These are phyloP conservation scores for Penicillium aurantiogriseum DNA, from an alignment of 2,329 filamentous ascomycete species.

Conservation along the genomic window DNA sequence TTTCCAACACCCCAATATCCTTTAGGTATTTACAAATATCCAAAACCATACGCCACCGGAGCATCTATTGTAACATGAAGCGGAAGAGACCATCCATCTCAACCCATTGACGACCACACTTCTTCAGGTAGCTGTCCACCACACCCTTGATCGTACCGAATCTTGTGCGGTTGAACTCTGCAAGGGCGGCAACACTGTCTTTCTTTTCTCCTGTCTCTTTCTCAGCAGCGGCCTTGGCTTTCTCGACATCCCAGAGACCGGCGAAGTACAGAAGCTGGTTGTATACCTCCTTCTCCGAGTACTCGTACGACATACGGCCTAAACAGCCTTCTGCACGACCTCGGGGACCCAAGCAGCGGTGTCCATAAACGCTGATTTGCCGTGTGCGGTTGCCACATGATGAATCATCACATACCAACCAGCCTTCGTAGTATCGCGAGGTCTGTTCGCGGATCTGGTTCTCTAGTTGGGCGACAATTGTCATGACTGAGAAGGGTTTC, in stretches of 20 bases:
- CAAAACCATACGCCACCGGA: constrained; percentile 19
- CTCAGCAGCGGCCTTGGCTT: constrained; percentile 59
- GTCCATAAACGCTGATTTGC: constrained; percentile 90
- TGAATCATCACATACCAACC: constrained; percentile 85
- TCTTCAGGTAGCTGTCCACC: constrained; percentile 80
- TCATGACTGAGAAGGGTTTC: constrained; percentile 64
- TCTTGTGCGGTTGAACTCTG: constrained; percentile 75
- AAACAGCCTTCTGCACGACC: constrained; percentile 80
- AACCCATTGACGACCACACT: constrained; percentile 89
- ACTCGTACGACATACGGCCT: constrained; percentile 85
- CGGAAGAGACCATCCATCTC: constrained; percentile 87
- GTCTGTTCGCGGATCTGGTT: constrained; percentile 75
- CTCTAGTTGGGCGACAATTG: constrained; percentile 83
- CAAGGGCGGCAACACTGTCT: constrained; percentile 68
- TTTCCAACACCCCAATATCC: constrained; percentile 6
- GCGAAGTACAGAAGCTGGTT: constrained; percentile 91
- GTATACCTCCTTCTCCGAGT: constrained; percentile 84
- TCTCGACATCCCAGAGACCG: constrained; percentile 84
- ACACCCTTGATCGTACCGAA: constrained; percentile 75
- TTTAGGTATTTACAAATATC: constrained; percentile 28
- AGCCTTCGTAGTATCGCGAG: constrained; percentile 85
- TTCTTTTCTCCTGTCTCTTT: constrained; percentile 55
- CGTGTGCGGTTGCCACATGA: constrained; percentile 83
- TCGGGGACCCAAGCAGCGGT: constrained; percentile 81
- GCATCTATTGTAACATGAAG: constrained; percentile 49